Percentiles rank a stretch among this genome's conserved stretches.
These are phyloP conservation scores for Citeromyces hawaiiensis DNA, from an alignment of 1,139 yeast species.

Conservation along the genomic window DNA sequence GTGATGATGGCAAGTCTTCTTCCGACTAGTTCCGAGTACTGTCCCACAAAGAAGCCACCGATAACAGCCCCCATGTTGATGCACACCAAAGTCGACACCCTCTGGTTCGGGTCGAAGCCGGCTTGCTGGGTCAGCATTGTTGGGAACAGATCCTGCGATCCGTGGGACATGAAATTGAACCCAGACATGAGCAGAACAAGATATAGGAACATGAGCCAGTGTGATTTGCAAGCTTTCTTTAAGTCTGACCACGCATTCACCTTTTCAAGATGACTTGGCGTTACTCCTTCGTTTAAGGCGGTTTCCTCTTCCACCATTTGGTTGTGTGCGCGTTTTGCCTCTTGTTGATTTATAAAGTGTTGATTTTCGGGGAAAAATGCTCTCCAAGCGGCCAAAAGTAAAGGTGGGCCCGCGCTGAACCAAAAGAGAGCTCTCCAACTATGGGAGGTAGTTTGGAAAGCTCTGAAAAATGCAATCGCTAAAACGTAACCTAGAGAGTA, in stretches of 20 bases:
- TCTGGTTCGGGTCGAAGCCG: slow-evolving; percentile 30
- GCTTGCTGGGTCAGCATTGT: slow-evolving; percentile 45
- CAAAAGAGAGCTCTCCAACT: slow-evolving; percentile 73
- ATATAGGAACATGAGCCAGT: slow-evolving; percentile 33
- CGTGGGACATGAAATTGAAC: slow-evolving; percentile 59
- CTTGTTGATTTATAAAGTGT: slow-evolving; percentile 22
- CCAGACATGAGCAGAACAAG: slow-evolving; percentile 48
- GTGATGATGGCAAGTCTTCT: slow-evolving; percentile 42
- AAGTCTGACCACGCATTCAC: slow-evolving; percentile 13
- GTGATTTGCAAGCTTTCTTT: slow-evolving; percentile 20
- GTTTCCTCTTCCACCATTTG: slow-evolving; percentile 11
- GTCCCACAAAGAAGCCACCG: slow-evolving; percentile 44
- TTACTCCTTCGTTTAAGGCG: slow-evolving; percentile 15
- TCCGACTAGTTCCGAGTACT: slow-evolving; percentile 44
- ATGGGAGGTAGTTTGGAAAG: slow-evolving; percentile 38
- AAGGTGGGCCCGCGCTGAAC: slow-evolving; percentile 66
- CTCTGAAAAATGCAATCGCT: slow-evolving; percentile 53
- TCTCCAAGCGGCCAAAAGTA: slow-evolving; percentile 42
- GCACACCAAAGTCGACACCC: slow-evolving; percentile 56
- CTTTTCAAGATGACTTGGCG: slow-evolving; percentile 14
- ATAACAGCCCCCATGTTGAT: slow-evolving; percentile 59
- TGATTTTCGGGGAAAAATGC: slow-evolving; percentile 45
- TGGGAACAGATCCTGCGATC: slow-evolving; percentile 64
- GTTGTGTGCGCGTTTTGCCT: not conserved
- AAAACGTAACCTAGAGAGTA: slow-evolving; percentile 60